Evolutionary conservation across 352 stramenopile species (phyloP).

Genomic region (Pythium biforme): DNA sequence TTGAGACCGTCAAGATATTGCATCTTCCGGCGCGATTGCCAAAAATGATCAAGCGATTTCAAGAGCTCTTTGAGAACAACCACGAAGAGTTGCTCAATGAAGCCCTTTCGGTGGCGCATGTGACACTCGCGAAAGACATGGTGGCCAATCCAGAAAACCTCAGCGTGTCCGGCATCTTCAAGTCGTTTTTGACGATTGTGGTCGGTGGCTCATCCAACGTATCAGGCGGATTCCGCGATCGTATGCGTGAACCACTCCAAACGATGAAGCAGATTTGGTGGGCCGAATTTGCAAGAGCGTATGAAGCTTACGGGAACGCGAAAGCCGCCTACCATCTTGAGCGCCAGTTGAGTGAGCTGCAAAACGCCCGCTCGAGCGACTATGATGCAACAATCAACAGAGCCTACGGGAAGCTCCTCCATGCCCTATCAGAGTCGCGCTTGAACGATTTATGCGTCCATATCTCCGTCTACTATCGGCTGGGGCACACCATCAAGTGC

Average conservation of each 20-base stretch:
- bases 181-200: neutral
- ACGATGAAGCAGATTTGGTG: conserved; percentile 10
- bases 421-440: neutral
- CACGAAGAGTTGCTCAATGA: conserved; percentile 4
- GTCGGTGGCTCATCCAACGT: neutral
- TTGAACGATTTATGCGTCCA: neutral
- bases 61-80: conserved; percentile 7
- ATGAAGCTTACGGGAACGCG: neutral
- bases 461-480: neutral
- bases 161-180: neutral
- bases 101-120: neutral
- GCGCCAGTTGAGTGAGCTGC: neutral
- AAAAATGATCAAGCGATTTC: conserved; percentile 1
- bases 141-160: neutral
- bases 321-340: neutral
- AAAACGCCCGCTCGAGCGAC: neutral
- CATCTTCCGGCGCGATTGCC: neutral
- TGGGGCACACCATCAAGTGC: neutral
- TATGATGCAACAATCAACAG: neutral
- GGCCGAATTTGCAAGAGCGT: neutral
- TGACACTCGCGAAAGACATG: neutral
- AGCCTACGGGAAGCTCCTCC: neutral
- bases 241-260: neutral
- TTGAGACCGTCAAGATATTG: neutral
- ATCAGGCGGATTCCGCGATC: conserved; percentile 1